A percentile compares a stretch with the other conserved stretches of the same genome.
These are phyloP conservation scores for Populus nigra DNA, from an alignment of 345 rosid species.

Conservation along the genomic window DNA sequence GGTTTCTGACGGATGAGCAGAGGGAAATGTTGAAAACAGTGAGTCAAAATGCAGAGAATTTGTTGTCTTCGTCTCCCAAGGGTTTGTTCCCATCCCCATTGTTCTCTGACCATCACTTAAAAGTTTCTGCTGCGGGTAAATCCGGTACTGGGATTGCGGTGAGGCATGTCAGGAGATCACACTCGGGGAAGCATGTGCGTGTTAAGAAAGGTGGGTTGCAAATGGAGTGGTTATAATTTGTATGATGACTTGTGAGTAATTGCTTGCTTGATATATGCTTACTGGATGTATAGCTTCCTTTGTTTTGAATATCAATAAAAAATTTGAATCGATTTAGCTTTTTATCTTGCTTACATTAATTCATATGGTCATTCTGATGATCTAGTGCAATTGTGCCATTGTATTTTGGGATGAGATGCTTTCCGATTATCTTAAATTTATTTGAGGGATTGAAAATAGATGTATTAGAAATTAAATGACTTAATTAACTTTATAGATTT, in stretches of 20 bases:
- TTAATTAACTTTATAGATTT: background rate
- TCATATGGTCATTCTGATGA: background rate
- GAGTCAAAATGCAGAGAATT: slow-evolving; percentile 45
- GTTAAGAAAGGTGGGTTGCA: slow-evolving; percentile 74
- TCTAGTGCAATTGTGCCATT: background rate
- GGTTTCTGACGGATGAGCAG: slow-evolving; percentile 76
- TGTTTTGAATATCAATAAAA: background rate
- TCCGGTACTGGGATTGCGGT: slow-evolving; percentile 61
- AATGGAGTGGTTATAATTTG: background rate
- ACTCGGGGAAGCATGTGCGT: slow-evolving; percentile 76
- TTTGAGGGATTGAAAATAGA: background rate
- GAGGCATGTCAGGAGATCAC: slow-evolving; percentile 76
- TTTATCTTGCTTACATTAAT: background rate
- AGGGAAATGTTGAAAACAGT: slow-evolving; percentile 79
- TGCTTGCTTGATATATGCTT: background rate
- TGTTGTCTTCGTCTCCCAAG: slow-evolving; percentile 77
- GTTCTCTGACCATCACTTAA: slow-evolving; percentile 62
- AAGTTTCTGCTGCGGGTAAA: slow-evolving; percentile 64
- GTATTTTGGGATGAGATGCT: background rate
- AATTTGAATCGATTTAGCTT: background rate
- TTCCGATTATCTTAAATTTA: background rate
- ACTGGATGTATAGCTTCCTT: background rate
- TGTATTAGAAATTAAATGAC: background rate
- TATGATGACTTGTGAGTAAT: background rate
- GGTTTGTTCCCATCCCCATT: slow-evolving; percentile 49